A percentile compares a stretch with the other conserved stretches of the same genome.
These are phyloP conservation scores for Tephrocybe sp. DNA, from an alignment of 768 basidiomycete genomes.

Conservation along the genomic window DNA sequence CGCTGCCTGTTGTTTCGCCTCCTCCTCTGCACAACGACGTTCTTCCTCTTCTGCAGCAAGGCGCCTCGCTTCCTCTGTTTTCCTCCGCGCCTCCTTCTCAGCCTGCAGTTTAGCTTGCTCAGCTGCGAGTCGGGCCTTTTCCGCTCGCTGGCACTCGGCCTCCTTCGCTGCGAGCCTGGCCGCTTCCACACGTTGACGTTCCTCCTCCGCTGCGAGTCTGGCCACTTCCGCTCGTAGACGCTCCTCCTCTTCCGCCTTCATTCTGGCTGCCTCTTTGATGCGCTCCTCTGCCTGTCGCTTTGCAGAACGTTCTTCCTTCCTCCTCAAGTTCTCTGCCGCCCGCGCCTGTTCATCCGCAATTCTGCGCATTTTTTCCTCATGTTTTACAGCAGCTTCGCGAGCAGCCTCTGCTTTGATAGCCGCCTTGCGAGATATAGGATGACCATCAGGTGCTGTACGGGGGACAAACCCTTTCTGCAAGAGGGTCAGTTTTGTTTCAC, in stretches of 20 bases:
- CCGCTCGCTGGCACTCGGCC: slow-evolving; percentile 9
- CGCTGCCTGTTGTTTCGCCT: slow-evolving; percentile 13
- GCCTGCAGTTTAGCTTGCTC: background rate
- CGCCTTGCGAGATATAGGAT: slow-evolving; percentile 23
- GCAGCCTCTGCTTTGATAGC: slow-evolving; percentile 22
- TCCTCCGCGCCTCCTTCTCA: slow-evolving; percentile 2
- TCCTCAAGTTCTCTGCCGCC: slow-evolving; percentile 27
- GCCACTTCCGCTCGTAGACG: slow-evolving; percentile 1
- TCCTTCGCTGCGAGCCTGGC: background rate
- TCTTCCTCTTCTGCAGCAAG: slow-evolving; percentile 9
- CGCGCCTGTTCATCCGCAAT: slow-evolving; percentile 26
- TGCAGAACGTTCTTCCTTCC: slow-evolving; percentile 26
- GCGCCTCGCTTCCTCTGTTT: slow-evolving; percentile 15
- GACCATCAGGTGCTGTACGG: slow-evolving; percentile 14
- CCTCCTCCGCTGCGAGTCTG: slow-evolving; percentile 3
- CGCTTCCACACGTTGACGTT: slow-evolving; percentile 3
- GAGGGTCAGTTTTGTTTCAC: background rate
- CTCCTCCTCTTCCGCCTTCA: slow-evolving; percentile 11
- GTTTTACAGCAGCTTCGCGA: slow-evolving; percentile 20
- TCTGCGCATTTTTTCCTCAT: slow-evolving; percentile 20
- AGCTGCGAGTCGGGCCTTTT: background rate
- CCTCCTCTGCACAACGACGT: background rate
- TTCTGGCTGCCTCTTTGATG: slow-evolving; percentile 11
- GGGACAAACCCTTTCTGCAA: slow-evolving; percentile 34
- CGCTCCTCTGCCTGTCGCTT: slow-evolving; percentile 22